A percentile compares a stretch with the other conserved stretches of the same genome.
These are phyloP conservation scores for Lactuca saligna DNA, from an alignment of 129 eudicot genomes.

Conservation along the genomic window DNA sequence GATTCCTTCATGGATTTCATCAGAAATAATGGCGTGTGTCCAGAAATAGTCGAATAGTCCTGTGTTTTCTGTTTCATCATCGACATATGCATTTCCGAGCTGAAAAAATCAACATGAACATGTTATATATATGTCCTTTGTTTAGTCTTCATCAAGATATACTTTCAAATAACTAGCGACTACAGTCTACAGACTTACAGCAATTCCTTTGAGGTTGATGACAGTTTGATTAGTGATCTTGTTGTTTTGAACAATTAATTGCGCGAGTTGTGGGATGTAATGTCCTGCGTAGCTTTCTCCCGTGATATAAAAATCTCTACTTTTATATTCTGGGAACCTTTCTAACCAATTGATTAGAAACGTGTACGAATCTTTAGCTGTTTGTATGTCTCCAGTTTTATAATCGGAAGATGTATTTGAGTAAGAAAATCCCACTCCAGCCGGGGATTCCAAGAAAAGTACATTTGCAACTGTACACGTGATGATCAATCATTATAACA, in stretches of 20 bases:
- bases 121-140: not conserved
- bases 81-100: conserved; percentile 63
- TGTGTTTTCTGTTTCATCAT: conserved; percentile 26
- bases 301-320: conserved; percentile 49
- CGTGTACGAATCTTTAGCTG: conserved; percentile 54
- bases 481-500: not conserved
- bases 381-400: conserved; percentile 41
- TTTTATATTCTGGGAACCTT: conserved; percentile 60
- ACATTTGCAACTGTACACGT: conserved; percentile 59
- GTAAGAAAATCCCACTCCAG: conserved; percentile 71
- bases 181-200: conserved; percentile 38
- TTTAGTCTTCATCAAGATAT: not conserved
- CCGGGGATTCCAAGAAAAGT: conserved; percentile 63
- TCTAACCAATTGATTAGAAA: conserved; percentile 60
- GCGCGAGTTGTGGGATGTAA: conserved; percentile 66
- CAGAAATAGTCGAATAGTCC: conserved; percentile 47
- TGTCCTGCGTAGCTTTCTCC: conserved; percentile 75
- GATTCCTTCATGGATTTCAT: conserved; percentile 46
- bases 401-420: conserved; percentile 53
- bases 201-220: conserved; percentile 64
- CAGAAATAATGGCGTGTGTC: conserved; percentile 58
- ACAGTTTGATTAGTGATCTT: conserved; percentile 62
- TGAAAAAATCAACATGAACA: conserved; percentile 25
- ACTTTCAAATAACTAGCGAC: no score
- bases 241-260: conserved; percentile 51